Base-by-base conservation (phyloP, 2,329 filamentous ascomycete species). In the Coniochaeta ligniaria region DNA sequence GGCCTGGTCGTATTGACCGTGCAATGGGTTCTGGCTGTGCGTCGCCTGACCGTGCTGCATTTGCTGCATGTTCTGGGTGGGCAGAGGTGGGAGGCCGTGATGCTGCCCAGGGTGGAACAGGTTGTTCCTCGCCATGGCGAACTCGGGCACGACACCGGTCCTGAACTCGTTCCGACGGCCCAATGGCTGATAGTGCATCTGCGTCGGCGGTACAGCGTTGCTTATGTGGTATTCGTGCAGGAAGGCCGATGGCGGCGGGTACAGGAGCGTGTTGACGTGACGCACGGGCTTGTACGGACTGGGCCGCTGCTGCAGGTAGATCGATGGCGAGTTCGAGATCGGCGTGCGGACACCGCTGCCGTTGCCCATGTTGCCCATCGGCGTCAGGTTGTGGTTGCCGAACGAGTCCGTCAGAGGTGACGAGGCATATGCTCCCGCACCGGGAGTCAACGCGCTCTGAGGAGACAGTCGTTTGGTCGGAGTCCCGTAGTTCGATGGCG, bases 251-350 rank as follows among this genome's bases (percentile, higher is more conserved):
- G 92, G 90, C 7, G 92, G 91, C 35, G 93, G 93, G 61, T 95
- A 92, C 33, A 97, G 80, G n/a, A 98, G 83, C 0, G 92, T 96
- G 66, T 95, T 92, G 62, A 97, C 91, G 63, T 91, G 85, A 59
- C 93, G 89, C 43, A 97, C 89, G 1, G 94, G 94, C 64, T 92
- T 90, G 75, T 98, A 98, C 3, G 95, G 95, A 60, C 94, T 98
- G 64, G 90, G 88, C 60, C 95, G 85, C 71, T 96, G 91, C 69
- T 91, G 89, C 41, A 97, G 80, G 74, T 96, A 96, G 69, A 91
- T 85, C 12, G 90, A 93, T 0, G 94, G 94, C 35, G 95, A 98
- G 64, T 95, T 83, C 35, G 90, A 88, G 52, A 86, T 84, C 6
- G 89, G 87, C 9, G 86, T 84, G 59, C 86, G 82, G 12, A 82